Evolutionary conservation across 2,329 filamentous ascomycete species (phyloP).

Genomic region (Cladorrhinum sp.): DNA sequence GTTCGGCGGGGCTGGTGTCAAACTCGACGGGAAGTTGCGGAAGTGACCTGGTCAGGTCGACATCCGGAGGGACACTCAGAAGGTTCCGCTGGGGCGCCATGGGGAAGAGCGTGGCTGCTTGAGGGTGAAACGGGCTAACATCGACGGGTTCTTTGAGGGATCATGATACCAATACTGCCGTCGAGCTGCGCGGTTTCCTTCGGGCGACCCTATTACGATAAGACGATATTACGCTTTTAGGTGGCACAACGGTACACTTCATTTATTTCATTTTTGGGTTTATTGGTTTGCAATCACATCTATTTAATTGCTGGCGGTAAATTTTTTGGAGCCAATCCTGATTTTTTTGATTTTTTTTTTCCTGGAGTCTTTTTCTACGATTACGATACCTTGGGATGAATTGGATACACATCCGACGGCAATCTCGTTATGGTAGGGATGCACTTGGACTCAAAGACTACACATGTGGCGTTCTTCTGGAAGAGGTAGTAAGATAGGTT

Average conservation of each 20-base stretch:
- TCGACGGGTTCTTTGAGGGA: conserved; percentile 20
- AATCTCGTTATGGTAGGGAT: neutral
- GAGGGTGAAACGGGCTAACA: neutral
- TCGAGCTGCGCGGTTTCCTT: neutral
- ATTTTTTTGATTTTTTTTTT: neutral
- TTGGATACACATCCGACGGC: neutral
- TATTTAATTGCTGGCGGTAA: neutral
- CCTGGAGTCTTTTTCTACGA: too few species aligned
- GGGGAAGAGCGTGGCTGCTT: conserved; percentile 50
- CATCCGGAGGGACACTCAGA: conserved; percentile 49
- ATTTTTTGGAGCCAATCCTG: neutral
- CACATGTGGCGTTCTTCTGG: neutral
- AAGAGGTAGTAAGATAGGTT: neutral
- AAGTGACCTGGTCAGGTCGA: conserved; percentile 49
- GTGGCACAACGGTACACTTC: neutral
- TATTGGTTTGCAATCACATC: neutral
- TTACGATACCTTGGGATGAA: neutral
- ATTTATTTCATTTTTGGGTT: neutral
- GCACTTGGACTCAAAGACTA: neutral
- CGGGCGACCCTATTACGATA: neutral
- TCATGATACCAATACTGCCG: neutral
- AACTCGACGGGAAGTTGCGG: conserved; percentile 50
- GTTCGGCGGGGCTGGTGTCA: conserved; percentile 31
- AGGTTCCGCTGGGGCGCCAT: conserved; percentile 54
- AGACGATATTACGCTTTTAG: neutral